These are phyloP conservation scores for Mortierella sp. DNA, from an alignment of 371 early-diverging fungal species.

Conservation along the genomic window DNA sequence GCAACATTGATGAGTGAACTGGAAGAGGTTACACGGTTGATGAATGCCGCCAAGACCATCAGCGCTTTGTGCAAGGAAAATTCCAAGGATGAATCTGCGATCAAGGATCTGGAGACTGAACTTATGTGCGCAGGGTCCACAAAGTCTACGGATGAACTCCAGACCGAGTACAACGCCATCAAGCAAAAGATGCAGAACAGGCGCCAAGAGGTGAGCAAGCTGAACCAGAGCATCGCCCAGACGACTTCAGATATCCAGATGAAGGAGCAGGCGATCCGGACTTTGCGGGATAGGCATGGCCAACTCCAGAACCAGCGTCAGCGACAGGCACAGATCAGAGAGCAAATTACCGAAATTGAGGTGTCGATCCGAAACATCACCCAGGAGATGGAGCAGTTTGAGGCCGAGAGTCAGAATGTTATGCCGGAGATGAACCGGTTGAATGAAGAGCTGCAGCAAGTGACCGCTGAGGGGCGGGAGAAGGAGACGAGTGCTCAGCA, in stretches of 20 bases:
- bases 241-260: constrained; percentile 42
- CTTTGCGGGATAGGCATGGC: constrained; percentile 51
- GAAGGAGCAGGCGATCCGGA: constrained; percentile 45
- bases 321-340: constrained; percentile 50
- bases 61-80: constrained; percentile 60
- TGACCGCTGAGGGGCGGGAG: constrained; percentile 28
- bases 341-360: constrained; percentile 51
- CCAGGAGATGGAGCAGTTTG: constrained; percentile 54
- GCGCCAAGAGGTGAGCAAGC: constrained; percentile 38
- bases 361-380: constrained; percentile 18
- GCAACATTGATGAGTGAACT: constrained; percentile 18
- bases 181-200: constrained; percentile 62
- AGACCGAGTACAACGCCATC: constrained; percentile 69
- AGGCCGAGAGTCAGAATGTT: constrained; percentile 32
- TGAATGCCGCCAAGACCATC: constrained; percentile 60
- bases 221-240: constrained; percentile 36
- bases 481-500: constrained; percentile 55
- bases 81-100: constrained; percentile 56
- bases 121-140: constrained; percentile 71
- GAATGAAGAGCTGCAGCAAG: constrained; percentile 16
- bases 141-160: constrained; percentile 77
- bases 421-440: constrained; percentile 41
- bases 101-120: constrained; percentile 68
- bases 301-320: constrained; percentile 42
- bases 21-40: constrained; percentile 30